Evolutionary conservation across 2,329 filamentous ascomycete species (phyloP), one percentile per base, ranked within the genome.

Genomic region (Colletotrichum eremochloae): DNA sequence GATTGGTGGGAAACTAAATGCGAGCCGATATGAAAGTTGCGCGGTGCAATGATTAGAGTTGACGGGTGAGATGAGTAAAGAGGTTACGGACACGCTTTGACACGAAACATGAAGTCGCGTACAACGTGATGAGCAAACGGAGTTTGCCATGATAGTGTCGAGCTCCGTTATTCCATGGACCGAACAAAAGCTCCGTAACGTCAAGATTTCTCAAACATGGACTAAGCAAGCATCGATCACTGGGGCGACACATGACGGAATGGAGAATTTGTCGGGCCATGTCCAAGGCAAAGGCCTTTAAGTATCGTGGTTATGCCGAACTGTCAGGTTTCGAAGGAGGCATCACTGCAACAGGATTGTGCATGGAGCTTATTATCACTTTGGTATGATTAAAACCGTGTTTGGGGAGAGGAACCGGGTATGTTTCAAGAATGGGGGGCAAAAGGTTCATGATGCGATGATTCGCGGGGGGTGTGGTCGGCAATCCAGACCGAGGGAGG

Each of bases 371-470:
- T 46, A 68, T 40, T 46, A 68, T 40, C 42, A 53, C 52, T 24
- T 14, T 53, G 20, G 33, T 53, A 52, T 38, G 33, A 57, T 72
- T 63, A 62, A 56, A 48, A 15, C 38, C 29, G 48, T 70, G 55
- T 69, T 64, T 70, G 61, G 66, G 48, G 61, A 65, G 50, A 61
- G 61, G 42, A 61, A 70, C 46, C 40, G 20, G 64, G 31, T 65
- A 61, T 72, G 67, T 69, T 70, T 65, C 70, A 65, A 42, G 50
- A 44, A 65, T 20, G 50, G 67, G 46, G 66, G 46, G 55, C 20
- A 24, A 46, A 55, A 64, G 60, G 62, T 61, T 33, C 55, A 70
- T 72, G 70, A 65, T 72, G 66, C 70, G 60, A 72, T 70, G 70
- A 70, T 72, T 72, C 69, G 66, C 60, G 48, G 60, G 48, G 66